Percentiles rank a stretch among this genome's conserved stretches.
phyloP scores from a whole-genome alignment of 2,329 filamentous ascomycete genomes.

The Thelonectria blattea region DNA sequence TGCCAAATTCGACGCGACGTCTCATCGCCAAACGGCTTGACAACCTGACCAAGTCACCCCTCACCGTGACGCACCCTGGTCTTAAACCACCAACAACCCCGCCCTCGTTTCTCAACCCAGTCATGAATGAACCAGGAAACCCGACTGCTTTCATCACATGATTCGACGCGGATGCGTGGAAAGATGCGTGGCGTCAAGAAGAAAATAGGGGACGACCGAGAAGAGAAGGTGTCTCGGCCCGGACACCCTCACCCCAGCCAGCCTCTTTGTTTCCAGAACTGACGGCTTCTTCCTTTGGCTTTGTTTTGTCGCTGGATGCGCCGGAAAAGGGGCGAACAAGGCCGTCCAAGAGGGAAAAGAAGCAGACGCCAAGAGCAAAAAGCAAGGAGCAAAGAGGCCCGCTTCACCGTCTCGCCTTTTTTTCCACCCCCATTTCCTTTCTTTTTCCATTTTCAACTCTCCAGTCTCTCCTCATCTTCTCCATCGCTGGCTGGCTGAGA shows the following conservation, averaged over 20 bases:
- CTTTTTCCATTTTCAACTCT: background rate
- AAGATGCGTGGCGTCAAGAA: constrained; percentile 27
- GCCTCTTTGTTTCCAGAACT: background rate
- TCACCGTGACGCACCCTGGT: background rate
- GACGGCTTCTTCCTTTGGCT: background rate
- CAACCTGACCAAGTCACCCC: background rate
- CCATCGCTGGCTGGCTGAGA: constrained; percentile 1
- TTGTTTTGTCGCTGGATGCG: background rate
- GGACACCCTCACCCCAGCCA: background rate
- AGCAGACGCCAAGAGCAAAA: background rate
- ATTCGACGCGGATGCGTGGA: constrained; percentile 33
- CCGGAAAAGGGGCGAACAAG: background rate
- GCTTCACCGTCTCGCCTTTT: background rate
- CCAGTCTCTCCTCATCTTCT: background rate
- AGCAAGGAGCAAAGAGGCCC: background rate
- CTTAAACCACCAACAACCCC: background rate
- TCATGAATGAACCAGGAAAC: constrained; percentile 1
- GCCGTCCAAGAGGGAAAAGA: background rate
- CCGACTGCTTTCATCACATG: constrained; percentile 32
- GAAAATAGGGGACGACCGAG: background rate
- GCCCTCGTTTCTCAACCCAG: constrained; percentile 4
- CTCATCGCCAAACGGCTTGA: background rate
- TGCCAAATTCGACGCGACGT: background rate
- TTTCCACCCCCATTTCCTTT: background rate
- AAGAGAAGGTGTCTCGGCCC: constrained; percentile 15